Evolutionary conservation across 2,329 filamentous ascomycete species (phyloP).

Genomic region (Fusarium newnesense): DNA sequence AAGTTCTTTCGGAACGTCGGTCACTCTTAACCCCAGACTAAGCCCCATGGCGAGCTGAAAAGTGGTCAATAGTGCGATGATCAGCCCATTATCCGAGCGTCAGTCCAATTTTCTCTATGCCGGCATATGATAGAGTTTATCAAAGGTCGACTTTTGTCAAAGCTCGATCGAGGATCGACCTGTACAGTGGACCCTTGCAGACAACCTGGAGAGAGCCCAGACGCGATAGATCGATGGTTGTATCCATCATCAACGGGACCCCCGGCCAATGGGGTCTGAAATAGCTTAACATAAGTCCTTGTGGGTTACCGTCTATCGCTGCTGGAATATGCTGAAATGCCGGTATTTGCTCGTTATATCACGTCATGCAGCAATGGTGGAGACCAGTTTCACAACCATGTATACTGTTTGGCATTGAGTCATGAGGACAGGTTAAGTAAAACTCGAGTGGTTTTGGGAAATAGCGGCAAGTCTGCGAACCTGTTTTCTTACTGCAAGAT

Average conservation of each 20-base stretch:
- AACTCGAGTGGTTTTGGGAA: background rate
- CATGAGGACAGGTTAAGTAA: background rate
- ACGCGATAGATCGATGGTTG: background rate
- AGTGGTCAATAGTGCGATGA: background rate
- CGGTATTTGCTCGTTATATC: background rate
- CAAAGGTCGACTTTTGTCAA: background rate
- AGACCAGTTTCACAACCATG: background rate
- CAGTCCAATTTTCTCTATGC: background rate
- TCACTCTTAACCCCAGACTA: fast-evolving
- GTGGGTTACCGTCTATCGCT: background rate
- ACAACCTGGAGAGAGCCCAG: background rate
- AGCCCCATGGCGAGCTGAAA: background rate
- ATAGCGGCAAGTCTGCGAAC: background rate
- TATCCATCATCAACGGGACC: background rate
- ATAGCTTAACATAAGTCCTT: fast-evolving
- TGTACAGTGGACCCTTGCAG: background rate
- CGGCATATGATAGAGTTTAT: no score
- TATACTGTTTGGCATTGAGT: background rate
- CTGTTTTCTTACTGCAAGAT: background rate
- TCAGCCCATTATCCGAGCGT: background rate
- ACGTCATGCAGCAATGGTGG: background rate
- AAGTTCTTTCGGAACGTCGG: no score
- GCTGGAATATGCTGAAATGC: background rate
- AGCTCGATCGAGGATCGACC: background rate
- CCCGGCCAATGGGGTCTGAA: background rate